Conservation (phyloP, 2,329 filamentous ascomycete genomes). For the Malbranchea cinnamomea region DNA sequence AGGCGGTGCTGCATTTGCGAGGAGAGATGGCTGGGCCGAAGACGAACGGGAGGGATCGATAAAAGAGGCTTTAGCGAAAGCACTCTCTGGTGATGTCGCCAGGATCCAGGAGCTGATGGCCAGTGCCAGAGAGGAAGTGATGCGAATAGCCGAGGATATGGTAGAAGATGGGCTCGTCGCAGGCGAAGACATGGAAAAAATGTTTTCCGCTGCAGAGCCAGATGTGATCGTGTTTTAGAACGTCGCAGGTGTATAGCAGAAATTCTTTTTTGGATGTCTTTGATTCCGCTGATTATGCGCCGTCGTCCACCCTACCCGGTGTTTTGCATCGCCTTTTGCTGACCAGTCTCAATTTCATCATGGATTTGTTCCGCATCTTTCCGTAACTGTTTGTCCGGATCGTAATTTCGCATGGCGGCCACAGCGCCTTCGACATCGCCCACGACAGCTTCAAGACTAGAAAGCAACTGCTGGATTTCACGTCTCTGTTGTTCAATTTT, state of each 20-base stretch:
- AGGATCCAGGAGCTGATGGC: constrained; percentile 25
- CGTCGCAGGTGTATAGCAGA: not conserved
- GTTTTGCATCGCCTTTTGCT: constrained; percentile 9
- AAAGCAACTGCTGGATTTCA: constrained; percentile 42
- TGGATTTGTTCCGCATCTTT: constrained; percentile 30
- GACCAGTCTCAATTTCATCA: constrained; percentile 22
- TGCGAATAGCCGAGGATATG: constrained; percentile 34
- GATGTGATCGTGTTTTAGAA: constrained; percentile 12
- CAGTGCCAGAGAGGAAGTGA: constrained; percentile 22
- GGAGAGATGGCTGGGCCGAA: constrained; percentile 26
- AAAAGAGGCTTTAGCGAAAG: constrained; percentile 35
- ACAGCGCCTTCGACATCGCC: constrained; percentile 40
- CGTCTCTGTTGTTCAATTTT: constrained; percentile 38
- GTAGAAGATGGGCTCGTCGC: constrained; percentile 37
- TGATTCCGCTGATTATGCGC: not conserved
- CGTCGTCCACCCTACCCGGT: not conserved
- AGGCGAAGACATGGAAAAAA: constrained; percentile 11
- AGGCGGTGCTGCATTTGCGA: constrained; percentile 32
- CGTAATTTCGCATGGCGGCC: constrained; percentile 26
- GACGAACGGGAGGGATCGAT: constrained; percentile 30
- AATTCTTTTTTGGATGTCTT: not conserved
- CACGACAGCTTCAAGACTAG: constrained; percentile 40
- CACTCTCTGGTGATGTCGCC: constrained; percentile 26
- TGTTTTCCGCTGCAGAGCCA: constrained; percentile 7
- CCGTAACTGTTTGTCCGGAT: constrained; percentile 23